phyloP scores from a whole-genome alignment of 805 yeast species.

The Debaryomyces tyrocola region DNA sequence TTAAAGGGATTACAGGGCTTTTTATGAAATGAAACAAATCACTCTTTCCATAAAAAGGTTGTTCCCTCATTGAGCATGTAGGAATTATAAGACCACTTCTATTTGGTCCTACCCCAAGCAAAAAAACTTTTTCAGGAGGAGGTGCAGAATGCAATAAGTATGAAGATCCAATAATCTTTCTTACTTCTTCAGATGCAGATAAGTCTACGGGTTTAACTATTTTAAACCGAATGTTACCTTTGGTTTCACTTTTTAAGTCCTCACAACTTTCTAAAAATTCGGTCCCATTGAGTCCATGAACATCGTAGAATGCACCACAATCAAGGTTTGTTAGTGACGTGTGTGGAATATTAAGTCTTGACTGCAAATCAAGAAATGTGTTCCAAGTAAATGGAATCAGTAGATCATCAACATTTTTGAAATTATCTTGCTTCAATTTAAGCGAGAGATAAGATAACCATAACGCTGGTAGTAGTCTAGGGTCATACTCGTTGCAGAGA shows the following conservation, averaged over 20 bases:
- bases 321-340: slow-evolving; percentile 3
- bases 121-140: slow-evolving; percentile 26
- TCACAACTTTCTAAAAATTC: slow-evolving; percentile 1
- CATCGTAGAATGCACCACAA: slow-evolving; percentile 14
- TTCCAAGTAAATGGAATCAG: slow-evolving; percentile 32
- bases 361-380: slow-evolving; percentile 19
- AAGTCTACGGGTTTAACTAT: slow-evolving; percentile 20
- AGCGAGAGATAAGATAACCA: slow-evolving; percentile 12
- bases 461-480: slow-evolving; percentile 29
- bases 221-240: slow-evolving; percentile 16
- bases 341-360: background rate
- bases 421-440: slow-evolving; percentile 7
- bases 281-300: slow-evolving; percentile 5
- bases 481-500: slow-evolving; percentile 19
- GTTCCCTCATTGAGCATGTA: slow-evolving; percentile 5
- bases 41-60: background rate
- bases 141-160: slow-evolving; percentile 30
- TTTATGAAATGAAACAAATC: background rate
- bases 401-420: slow-evolving; percentile 17
- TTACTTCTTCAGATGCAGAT: slow-evolving; percentile 25
- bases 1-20: background rate
- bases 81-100: slow-evolving; percentile 24
- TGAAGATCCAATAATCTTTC: slow-evolving; percentile 31
- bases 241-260: background rate
- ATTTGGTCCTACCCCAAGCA: slow-evolving; percentile 24